Conservation (phyloP, 2,329 filamentous ascomycete genomes). For the Fusarium globosum region DNA sequence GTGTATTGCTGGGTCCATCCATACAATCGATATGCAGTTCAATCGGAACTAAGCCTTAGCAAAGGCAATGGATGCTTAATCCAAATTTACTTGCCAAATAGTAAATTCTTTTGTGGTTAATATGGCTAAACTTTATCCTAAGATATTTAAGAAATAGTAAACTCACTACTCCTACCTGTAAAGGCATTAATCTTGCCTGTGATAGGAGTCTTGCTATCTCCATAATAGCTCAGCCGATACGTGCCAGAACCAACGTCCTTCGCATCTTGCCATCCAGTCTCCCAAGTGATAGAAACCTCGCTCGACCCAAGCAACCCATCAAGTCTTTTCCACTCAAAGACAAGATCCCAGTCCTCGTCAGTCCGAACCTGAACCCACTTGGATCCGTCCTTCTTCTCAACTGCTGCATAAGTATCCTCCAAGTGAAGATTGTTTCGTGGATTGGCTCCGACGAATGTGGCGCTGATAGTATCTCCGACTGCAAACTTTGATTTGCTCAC, state of each 20-base stretch:
- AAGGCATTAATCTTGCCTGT: neutral
- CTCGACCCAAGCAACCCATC: conserved; percentile 1
- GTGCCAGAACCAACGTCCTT: neutral
- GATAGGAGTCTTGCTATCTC: neutral
- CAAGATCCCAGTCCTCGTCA: conserved; percentile 13
- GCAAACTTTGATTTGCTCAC: neutral
- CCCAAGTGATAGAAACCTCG: neutral
- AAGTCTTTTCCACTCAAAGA: conserved; percentile 11
- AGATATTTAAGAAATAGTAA: neutral
- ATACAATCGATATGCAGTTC: too few species aligned
- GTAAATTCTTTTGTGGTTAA: neutral
- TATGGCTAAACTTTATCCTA: accelerated
- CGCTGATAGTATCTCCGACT: neutral
- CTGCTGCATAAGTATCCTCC: neutral
- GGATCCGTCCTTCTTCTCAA: neutral
- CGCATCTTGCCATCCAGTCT: conserved; percentile 1
- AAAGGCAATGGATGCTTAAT: too few species aligned
- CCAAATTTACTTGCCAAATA: too few species aligned
- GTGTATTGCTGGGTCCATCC: neutral
- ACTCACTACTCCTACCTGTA: conserved; percentile 1
- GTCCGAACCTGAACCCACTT: neutral
- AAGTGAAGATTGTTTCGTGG: conserved; percentile 1
- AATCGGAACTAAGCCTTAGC: too few species aligned
- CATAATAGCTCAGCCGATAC: neutral
- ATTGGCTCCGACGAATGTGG: neutral